These are phyloP conservation scores for Dendrobium huoshanense DNA, from an alignment of 106 monocot genomes.

Conservation along the genomic window DNA sequence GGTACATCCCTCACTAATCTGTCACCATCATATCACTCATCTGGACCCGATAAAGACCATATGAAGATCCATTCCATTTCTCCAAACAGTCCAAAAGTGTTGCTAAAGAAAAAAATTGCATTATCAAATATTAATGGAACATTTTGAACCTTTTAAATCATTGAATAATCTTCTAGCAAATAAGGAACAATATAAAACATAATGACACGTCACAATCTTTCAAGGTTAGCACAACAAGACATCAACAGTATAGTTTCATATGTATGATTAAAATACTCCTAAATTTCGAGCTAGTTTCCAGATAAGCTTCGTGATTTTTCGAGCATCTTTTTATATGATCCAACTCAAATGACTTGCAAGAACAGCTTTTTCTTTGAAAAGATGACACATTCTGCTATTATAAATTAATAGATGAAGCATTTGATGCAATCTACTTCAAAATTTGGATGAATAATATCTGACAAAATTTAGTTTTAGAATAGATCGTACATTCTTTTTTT, in stretches of 20 bases:
- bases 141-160: not conserved
- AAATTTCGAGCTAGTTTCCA: not conserved
- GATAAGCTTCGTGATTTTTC: not conserved
- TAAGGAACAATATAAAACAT: not conserved
- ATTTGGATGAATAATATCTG: not conserved
- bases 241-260: not conserved
- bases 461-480: not conserved
- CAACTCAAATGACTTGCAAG: not conserved
- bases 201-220: not conserved
- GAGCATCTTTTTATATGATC: not conserved
- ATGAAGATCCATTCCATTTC: slow-evolving; percentile 1
- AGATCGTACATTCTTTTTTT: not conserved
- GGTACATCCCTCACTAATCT: not conserved
- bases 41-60: not conserved
- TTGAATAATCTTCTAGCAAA: not conserved
- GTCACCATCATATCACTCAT: not conserved
- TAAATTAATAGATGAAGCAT: not conserved
- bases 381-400: not conserved
- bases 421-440: not conserved
- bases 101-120: not conserved
- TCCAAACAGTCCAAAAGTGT: not conserved
- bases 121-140: not conserved
- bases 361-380: not conserved
- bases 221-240: not conserved
- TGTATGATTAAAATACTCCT: not conserved